phyloP scores from a whole-genome alignment of 164 flowering plant species.

The Cinnamomum chago region DNA sequence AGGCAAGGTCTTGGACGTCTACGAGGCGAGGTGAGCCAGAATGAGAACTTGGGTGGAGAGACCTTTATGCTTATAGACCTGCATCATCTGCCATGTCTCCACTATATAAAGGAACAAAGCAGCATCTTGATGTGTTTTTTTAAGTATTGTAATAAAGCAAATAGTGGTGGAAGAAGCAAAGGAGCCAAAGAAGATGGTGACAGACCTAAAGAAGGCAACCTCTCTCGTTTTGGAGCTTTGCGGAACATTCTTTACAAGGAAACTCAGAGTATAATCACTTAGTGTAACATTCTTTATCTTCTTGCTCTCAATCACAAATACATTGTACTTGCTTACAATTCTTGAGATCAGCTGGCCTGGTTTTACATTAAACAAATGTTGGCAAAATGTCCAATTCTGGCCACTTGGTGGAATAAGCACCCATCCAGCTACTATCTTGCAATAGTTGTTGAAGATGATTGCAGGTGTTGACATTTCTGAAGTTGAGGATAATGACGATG shows the following conservation, averaged over 20 bases:
- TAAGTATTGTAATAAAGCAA: too few relatives aligned
- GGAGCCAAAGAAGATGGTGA: too few relatives aligned
- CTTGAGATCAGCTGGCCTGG: conserved; percentile 88
- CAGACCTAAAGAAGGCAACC: too few relatives aligned
- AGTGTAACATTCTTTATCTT: conserved; percentile 53
- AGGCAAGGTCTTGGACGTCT: conserved; percentile 51
- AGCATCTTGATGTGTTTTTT: too few relatives aligned
- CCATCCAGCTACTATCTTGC: conserved; percentile 83
- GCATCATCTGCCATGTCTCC: conserved; percentile 42
- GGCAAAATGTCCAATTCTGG: conserved; percentile 98
- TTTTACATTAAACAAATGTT: conserved; percentile 85
- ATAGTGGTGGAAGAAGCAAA: too few relatives aligned
- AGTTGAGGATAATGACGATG: conserved; percentile 77
- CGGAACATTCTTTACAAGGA: conserved; percentile 63
- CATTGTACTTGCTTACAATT: conserved; percentile 62
- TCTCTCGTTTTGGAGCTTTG: too few relatives aligned
- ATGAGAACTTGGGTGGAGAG: conserved; percentile 52
- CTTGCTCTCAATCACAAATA: conserved; percentile 60
- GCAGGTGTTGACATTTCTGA: conserved; percentile 76
- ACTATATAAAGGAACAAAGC: not conserved
- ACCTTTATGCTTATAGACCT: conserved; percentile 50
- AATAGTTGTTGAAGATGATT: conserved; percentile 81
- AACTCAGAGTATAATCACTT: conserved; percentile 81
- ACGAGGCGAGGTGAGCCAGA: conserved; percentile 23
- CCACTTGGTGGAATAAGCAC: conserved; percentile 89